Percentiles rank a stretch among this genome's conserved stretches.
Evolutionary conservation across 169 alveolate genomes (phyloP).

Genomic region (Plasmodium malariae): DNA sequence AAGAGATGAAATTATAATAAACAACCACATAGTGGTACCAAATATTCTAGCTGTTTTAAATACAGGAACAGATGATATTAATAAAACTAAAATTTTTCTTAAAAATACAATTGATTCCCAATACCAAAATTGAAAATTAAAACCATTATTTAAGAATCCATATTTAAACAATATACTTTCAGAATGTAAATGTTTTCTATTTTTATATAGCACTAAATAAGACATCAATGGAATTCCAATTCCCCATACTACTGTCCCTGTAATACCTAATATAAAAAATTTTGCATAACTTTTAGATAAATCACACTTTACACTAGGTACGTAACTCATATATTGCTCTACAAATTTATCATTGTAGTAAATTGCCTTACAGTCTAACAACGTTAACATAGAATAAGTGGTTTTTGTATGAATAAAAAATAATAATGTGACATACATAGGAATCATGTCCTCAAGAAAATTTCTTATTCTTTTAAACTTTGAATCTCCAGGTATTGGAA

Average conservation of each 20-base stretch:
- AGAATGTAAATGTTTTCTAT: conserved; percentile 84
- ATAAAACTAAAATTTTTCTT: conserved; percentile 85
- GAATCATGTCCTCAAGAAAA: conserved; percentile 90
- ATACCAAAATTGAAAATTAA: conserved; percentile 87
- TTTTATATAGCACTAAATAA: conserved; percentile 82
- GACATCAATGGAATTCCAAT: conserved; percentile 88
- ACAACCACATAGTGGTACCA: conserved; percentile 88
- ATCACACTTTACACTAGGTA: conserved; percentile 83
- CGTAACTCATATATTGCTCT: conserved; percentile 75
- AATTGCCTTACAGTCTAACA: conserved; percentile 85
- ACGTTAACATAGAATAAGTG: conserved; percentile 85
- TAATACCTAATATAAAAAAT: conserved; percentile 85
- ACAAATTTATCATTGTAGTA: conserved; percentile 77
- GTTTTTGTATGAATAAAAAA: conserved; percentile 87
- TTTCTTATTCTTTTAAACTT: conserved; percentile 79
- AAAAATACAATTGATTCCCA: conserved; percentile 90
- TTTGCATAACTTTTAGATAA: conserved; percentile 79
- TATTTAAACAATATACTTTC: conserved; percentile 85
- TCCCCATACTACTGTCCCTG: conserved; percentile 88
- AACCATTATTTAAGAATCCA: conserved; percentile 90
- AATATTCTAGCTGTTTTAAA: conserved; percentile 79
- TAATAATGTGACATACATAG: conserved; percentile 89
- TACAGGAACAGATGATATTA: conserved; percentile 84
- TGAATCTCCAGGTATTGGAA: conserved; percentile 88
- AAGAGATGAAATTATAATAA: conserved; percentile 82